Evolutionary conservation across 2,329 filamentous ascomycete species (phyloP).

Genomic region (Colletotrichum sp.): DNA sequence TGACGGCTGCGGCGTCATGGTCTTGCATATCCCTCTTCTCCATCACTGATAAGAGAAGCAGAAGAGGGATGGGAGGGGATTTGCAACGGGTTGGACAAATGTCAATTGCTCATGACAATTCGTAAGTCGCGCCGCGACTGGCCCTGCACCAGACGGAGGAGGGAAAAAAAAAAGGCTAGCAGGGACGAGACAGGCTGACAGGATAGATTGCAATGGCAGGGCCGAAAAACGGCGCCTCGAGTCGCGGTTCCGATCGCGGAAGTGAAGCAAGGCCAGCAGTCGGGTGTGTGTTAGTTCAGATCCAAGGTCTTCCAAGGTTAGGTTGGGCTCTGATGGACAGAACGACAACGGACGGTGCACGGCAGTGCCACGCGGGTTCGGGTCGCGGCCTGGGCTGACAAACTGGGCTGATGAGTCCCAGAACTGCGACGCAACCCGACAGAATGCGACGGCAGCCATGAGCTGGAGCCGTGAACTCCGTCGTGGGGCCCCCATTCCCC

Average conservation of each 20-base stretch:
- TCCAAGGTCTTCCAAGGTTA: not conserved
- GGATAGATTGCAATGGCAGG: not conserved
- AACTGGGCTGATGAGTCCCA: not conserved
- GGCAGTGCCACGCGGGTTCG: not conserved
- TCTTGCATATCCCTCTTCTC: slow-evolving; percentile 1
- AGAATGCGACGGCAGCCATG: slow-evolving; percentile 8
- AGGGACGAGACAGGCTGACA: not conserved
- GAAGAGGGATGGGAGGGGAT: not conserved
- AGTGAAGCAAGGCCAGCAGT: not conserved
- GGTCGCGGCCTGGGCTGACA: not conserved
- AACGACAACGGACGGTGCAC: not conserved
- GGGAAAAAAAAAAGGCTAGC: not conserved
- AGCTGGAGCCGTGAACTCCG: not conserved
- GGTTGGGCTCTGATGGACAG: not conserved
- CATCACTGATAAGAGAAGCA: slow-evolving; percentile 12
- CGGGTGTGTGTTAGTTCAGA: not conserved
- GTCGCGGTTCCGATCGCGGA: slow-evolving; percentile 14
- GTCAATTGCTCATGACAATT: slow-evolving; percentile 18
- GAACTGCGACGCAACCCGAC: slow-evolving; percentile 11
- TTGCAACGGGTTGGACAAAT: slow-evolving; percentile 11
- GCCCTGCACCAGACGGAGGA: not conserved
- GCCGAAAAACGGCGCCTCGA: slow-evolving; percentile 8
- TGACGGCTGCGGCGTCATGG: not conserved
- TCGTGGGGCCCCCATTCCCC: not conserved
- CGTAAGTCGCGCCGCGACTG: slow-evolving; percentile 5